Conservation (phyloP, 352 stramenopile species). For the Globisporangium megalacanthum region DNA sequence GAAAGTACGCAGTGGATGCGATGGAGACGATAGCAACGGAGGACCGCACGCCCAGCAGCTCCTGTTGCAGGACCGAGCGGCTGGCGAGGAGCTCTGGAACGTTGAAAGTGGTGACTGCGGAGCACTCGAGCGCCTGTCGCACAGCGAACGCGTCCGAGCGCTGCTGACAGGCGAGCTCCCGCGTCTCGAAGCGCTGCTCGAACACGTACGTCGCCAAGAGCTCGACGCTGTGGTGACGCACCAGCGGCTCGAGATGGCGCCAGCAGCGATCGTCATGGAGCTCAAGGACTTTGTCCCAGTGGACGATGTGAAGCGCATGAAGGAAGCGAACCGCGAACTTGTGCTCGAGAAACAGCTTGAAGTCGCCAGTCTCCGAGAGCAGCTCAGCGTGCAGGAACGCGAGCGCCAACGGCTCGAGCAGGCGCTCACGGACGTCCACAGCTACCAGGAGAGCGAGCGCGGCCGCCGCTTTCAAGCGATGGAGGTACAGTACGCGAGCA, state of each 20-base stretch:
- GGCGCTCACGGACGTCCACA: conserved; percentile 59
- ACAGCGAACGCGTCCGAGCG: conserved; percentile 45
- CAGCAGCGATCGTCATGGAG: conserved; percentile 54
- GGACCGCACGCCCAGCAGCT: no score
- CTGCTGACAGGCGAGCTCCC: conserved; percentile 44
- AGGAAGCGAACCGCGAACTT: conserved; percentile 36
- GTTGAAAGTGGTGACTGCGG: background rate
- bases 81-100: no score
- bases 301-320: conserved; percentile 45
- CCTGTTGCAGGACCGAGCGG: background rate
- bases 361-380: conserved; percentile 18
- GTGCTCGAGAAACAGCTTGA: conserved; percentile 28
- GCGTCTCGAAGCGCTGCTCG: conserved; percentile 29
- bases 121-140: conserved; percentile 28
- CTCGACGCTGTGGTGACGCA: conserved; percentile 14
- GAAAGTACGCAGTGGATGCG: no score
- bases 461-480: conserved; percentile 52
- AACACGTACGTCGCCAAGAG: conserved; percentile 13
- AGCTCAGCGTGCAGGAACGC: conserved; percentile 35
- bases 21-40: background rate
- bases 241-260: conserved; percentile 7
- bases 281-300: conserved; percentile 63
- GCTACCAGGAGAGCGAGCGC: conserved; percentile 62
- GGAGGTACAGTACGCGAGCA: no score
- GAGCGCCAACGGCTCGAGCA: conserved; percentile 60